phyloP scores from a whole-genome alignment of 331 rosid species.

The Ulmus americana region DNA sequence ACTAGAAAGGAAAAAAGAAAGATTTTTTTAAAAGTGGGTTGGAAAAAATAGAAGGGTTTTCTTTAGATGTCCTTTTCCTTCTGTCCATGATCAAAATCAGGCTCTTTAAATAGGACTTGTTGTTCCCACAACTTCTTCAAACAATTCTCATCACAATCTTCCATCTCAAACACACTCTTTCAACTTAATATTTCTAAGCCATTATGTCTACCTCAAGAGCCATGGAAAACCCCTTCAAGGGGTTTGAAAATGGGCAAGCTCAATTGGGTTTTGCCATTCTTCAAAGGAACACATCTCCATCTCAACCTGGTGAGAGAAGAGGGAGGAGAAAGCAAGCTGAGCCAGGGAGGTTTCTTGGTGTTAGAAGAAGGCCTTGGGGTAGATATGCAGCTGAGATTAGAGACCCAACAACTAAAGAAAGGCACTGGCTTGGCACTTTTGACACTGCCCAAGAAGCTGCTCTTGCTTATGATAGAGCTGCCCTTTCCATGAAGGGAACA shows the following conservation, averaged over 20 bases:
- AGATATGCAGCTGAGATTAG: constrained; percentile 96
- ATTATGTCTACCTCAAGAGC: constrained; percentile 66
- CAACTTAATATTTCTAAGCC: constrained; percentile 15
- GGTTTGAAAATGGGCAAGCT: constrained; percentile 29
- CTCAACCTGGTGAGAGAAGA: constrained; percentile 58
- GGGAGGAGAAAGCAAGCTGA: constrained; percentile 83
- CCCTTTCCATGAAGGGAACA: constrained; percentile 90
- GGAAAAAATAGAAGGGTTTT: constrained; percentile 32
- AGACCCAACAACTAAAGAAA: constrained; percentile 93
- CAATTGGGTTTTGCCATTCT: constrained; percentile 57
- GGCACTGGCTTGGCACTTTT: constrained; percentile 98
- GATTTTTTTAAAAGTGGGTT: constrained; percentile 35
- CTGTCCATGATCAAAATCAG: constrained; percentile 32
- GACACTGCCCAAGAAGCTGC: constrained; percentile 99
- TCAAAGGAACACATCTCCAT: constrained; percentile 48
- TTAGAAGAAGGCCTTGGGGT: constrained; percentile 94
- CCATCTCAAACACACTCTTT: constrained; percentile 5
- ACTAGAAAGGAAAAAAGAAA: constrained; percentile 25
- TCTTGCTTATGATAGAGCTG: constrained; percentile 98
- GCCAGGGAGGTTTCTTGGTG: constrained; percentile 92
- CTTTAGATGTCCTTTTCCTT: constrained; percentile 45
- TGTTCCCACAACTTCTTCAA: constrained; percentile 10
- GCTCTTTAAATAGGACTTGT: constrained; percentile 48
- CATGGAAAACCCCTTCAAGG: constrained; percentile 40
- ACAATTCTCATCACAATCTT: not conserved